Percentiles rank a stretch among this genome's conserved stretches.
Evolutionary conservation across 2,329 filamentous ascomycete genomes (phyloP).

Genomic region (Calonectria naviculata): DNA sequence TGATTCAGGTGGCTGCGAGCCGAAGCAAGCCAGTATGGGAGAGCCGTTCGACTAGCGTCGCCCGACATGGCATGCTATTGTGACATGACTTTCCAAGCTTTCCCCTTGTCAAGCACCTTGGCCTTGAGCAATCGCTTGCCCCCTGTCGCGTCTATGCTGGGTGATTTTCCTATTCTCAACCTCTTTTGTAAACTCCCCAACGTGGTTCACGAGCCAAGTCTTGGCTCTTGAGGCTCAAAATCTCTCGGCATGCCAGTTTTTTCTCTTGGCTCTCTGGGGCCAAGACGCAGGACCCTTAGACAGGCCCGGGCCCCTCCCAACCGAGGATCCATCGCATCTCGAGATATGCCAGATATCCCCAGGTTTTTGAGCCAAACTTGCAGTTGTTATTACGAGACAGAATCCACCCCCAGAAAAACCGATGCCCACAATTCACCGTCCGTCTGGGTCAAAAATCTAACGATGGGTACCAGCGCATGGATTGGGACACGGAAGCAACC

Average conservation of each 20-base stretch:
- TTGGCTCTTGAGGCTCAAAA: conserved; percentile 23
- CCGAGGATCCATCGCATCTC: conserved; percentile 19
- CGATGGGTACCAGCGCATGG: neutral
- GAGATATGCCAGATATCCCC: conserved; percentile 21
- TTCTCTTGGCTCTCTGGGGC: conserved; percentile 12
- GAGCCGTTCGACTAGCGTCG: neutral
- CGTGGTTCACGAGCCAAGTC: conserved; percentile 2
- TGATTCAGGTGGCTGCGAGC: conserved; percentile 20
- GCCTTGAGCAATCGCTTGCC: neutral
- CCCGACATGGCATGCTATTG: neutral
- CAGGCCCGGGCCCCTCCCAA: neutral
- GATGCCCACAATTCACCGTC: neutral
- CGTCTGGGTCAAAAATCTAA: neutral
- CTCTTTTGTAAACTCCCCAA: neutral
- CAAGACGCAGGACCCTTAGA: conserved; percentile 1
- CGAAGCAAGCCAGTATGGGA: neutral
- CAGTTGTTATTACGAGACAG: conserved; percentile 20
- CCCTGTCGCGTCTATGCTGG: neutral
- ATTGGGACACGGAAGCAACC: neutral
- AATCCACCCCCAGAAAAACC: conserved; percentile 25
- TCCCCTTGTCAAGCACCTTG: neutral
- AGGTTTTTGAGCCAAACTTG: conserved; percentile 14
- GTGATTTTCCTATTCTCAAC: neutral
- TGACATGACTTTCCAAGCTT: neutral
- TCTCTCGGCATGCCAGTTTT: neutral